phyloP scores from a whole-genome alignment of 345 rosid species.

The Populus simonii region DNA sequence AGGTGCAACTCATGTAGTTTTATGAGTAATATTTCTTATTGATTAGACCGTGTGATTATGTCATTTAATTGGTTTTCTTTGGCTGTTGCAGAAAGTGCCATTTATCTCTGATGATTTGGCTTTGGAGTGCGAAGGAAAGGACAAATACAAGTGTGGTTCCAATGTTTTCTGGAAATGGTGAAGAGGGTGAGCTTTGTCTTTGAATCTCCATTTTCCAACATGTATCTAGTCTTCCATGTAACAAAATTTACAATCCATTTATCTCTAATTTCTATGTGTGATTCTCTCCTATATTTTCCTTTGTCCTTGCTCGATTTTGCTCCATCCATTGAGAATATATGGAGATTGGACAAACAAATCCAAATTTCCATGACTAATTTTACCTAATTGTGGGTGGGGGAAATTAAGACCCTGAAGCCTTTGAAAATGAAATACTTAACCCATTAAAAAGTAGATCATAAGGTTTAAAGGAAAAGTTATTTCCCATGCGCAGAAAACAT shows the following conservation, averaged over 20 bases:
- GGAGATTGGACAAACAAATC: neutral
- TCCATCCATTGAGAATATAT: neutral
- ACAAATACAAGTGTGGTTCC: constrained; percentile 97
- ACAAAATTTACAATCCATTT: constrained; percentile 13
- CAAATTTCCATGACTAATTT: neutral
- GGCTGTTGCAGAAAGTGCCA: constrained; percentile 80
- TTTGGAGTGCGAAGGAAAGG: constrained; percentile 91
- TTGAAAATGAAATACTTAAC: neutral
- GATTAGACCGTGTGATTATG: neutral
- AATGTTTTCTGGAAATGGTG: constrained; percentile 99
- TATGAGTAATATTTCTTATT: neutral
- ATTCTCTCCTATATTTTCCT: neutral
- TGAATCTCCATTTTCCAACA: constrained; percentile 8
- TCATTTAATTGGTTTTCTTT: neutral
- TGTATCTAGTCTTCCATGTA: constrained; percentile 36
- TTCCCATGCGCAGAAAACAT: neutral
- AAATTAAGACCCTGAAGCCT: neutral
- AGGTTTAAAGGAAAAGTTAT: neutral
- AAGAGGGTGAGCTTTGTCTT: constrained; percentile 23
- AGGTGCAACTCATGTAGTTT: constrained; percentile 38
- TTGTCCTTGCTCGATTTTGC: neutral
- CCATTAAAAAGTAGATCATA: neutral
- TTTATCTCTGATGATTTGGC: constrained; percentile 75
- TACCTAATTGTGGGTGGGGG: neutral
- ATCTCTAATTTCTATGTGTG: neutral